Base-by-base conservation (phyloP, 2,329 filamentous ascomycete genomes). In the Penicillium sp. region DNA sequence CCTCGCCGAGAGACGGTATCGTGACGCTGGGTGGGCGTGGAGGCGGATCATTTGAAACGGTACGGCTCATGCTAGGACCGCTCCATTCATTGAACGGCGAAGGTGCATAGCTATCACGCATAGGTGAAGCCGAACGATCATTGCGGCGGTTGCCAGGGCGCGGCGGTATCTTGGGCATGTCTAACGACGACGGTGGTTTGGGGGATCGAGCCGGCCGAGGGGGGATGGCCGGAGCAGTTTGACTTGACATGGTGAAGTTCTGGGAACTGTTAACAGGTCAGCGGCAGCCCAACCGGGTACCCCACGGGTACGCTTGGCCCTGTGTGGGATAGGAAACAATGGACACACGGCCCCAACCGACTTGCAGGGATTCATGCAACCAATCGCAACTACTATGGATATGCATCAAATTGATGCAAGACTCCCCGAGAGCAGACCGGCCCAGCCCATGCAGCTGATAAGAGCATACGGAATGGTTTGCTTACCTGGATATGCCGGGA, bases 1-100 rank as follows among this genome's bases (percentile, higher is more conserved):
- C 93, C 71, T 97, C 87, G 56, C 93, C 93, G 53, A 96, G 82
- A 1, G 89, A 89, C 16, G 93, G 93, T 70, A 97, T 83, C 34
- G 85, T 84, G 55, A 96, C 90, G 69, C 90, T 95, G 47, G 85
- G 84, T 35, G 89, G 85, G 49, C 90, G 88, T 68, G 75, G 61
- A 65, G 75, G 67, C 65, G 70, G 57, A 37, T 76, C 74, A 43
- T 71, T 69, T 26, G 73, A 74, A 40, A 62, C 61, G 11, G 70
- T 69, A 16, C 69, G 72, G 55, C 56, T 63, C 53, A 74, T 50
- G 43, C 63, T 65, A 24, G 66, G 65, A 70, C 65, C 77, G 76
- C 74, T 82, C 62, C 49, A 83, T 67, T 91, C 89, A 72, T 93
- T 94, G 67, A 97, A 80, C 9, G 93, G 93, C 50, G 92, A 96